Evolutionary conservation across 257 asterid species (phyloP), one percentile per base, ranked within the genome.

Genomic region (Petrea volubilis): DNA sequence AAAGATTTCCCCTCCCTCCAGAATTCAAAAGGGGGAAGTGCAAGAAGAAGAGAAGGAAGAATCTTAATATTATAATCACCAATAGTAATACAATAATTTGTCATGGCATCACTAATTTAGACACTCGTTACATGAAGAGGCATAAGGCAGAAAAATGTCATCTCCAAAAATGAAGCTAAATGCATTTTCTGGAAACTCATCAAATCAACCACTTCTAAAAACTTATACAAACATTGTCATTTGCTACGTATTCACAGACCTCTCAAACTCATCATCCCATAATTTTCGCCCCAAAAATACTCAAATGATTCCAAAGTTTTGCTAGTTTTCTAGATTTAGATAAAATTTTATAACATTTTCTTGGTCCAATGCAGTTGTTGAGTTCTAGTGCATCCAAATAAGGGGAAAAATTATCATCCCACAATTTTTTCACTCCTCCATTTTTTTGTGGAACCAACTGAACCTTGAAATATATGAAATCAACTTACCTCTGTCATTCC

Each of bases 401-500:
- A 57, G 36, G 15, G 31, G 6, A 74, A 64, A 43, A 31, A 17
- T 33, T 55, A 74, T 25, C 14, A 10, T 21, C 29, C 58, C 44
- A 10, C 14, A 23, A 49, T n/a, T 60, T 38, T 34, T 40, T 28
- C 43, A 7, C 68, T 53, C 49, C 21, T 62, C 33, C 24, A 13
- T 18, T 57, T 71, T 17, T 10, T 38, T 20, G 24, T 44, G 46
- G 62, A 59, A 46, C 23, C 63, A 43, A 51, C 6, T 23, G 43
- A 61, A 12, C 55, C 71, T 4, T 53, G 34, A 51, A 57, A 21
- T 31, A 44, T 38, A 75, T 50, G 68, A 59, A 75, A 76, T 57
- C 55, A 66, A 67, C 81, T 72, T 67, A 95, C 99, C 99, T 92
- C 98, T 84, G 78, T 92, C 99, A 58, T 95, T 95, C 81, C 97